Evolutionary conservation across 1,139 yeast species (phyloP).

Genomic region (Yamadazyma atlantica): DNA sequence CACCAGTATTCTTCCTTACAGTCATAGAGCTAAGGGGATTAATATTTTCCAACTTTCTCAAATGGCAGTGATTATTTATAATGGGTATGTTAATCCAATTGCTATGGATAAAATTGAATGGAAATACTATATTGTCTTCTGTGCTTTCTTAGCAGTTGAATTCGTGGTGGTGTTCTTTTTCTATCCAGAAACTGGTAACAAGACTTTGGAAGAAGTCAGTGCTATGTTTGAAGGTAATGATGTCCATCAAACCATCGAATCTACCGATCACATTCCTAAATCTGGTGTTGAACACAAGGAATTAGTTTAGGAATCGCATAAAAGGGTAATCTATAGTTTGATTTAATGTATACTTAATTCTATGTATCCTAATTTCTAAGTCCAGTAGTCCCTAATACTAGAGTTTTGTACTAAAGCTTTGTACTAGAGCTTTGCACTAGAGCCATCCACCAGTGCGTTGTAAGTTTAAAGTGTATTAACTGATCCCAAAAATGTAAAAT

Average conservation of each 20-base stretch:
- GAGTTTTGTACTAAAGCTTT: too few species aligned
- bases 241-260: constrained; percentile 6
- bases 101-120: constrained; percentile 58
- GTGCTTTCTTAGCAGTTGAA: constrained; percentile 38
- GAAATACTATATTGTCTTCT: constrained; percentile 58
- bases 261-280: constrained; percentile 3
- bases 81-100: constrained; percentile 53
- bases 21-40: constrained; percentile 44
- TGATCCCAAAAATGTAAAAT: neutral
- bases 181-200: constrained; percentile 51
- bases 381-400: too few species aligned
- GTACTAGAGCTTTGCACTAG: too few species aligned
- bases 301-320: constrained; percentile 2
- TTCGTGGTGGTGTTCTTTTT: constrained; percentile 36
- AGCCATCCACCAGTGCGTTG: too few species aligned
- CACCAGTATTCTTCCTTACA: constrained; percentile 44
- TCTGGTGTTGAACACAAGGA: constrained; percentile 6
- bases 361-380: too few species aligned
- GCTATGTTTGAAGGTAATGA: constrained; percentile 41
- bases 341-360: neutral
- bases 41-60: constrained; percentile 30
- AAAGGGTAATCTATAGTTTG: too few species aligned
- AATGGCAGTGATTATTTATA: constrained; percentile 20
- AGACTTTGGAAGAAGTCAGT: constrained; percentile 54
- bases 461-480: too few species aligned